Base-by-base conservation (phyloP, 805 yeast species). In the Huiozyma sinensis region DNA sequence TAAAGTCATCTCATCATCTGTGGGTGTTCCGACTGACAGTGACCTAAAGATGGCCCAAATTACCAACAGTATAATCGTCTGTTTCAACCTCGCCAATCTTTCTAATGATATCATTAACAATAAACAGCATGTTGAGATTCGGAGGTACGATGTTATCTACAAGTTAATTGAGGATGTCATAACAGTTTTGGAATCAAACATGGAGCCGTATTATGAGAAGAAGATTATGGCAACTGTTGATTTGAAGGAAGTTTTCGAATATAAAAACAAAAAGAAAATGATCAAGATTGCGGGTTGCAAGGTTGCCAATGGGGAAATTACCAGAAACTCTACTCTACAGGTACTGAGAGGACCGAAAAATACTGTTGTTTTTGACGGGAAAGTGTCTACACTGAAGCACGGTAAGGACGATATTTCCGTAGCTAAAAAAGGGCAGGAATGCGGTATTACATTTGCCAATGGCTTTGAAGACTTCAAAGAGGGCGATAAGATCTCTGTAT, bases 121-220 rank as follows among this genome's bases (percentile, higher is more conserved):
- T 38, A 69, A 75, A 39, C 94, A 95, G 0, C 68, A 66, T 39
- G 65, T 92, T 10, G 66, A 64, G 8, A 66, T 92, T 27, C 71
- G 68, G 43, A 77, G 76, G 41, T 84, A 78, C 58, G 84, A 81
- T 47, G 84, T 92, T 41, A 92, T 92, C 48, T 92, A 92, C 61
- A 82, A 87, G 53, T 70, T 92, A 48, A 79, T 92, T 42, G 96
- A 90, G 53, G 84, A 81, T 38, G 94, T 92, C 4, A 76, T 88
- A 1, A 73, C 71, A 5, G 75, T 71, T 7, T 68, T 90, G 40
- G 73, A 83, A 1, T 60, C 71, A 1, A 68, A 73, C 43, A 66
- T 92, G 50, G 72, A 76, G 39, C 88, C 94, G 2, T 74, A 72
- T 5, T 74, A 73, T 46, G 89, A 86, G 47, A 70, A 73, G 30